Evolutionary conservation across 2,329 filamentous ascomycete genomes (phyloP).

Genomic region (Cadophora sp.): DNA sequence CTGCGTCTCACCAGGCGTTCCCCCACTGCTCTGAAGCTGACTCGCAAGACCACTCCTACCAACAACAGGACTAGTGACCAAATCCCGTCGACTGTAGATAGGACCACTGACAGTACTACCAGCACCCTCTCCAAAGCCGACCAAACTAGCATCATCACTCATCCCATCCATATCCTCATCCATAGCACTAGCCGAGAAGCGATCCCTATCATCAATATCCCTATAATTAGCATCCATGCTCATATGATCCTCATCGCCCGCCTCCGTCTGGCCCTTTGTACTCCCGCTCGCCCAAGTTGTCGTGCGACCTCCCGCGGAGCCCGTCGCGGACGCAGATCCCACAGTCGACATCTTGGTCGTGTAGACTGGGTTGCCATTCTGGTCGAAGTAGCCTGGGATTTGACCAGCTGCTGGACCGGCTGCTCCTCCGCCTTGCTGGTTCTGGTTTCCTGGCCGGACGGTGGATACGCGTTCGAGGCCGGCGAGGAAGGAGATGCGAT

Average conservation of each 20-base stretch:
- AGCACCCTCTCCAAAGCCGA: conserved; percentile 92
- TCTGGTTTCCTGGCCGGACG: conserved; percentile 56
- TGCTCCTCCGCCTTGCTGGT: conserved; percentile 45
- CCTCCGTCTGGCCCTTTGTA: conserved; percentile 57
- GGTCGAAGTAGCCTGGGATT: conserved; percentile 81
- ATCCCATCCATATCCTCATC: conserved; percentile 62
- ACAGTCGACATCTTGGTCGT: conserved; percentile 87
- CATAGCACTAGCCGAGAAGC: conserved; percentile 53
- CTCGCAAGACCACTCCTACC: conserved; percentile 41
- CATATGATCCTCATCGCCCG: conserved; percentile 64
- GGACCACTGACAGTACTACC: conserved; percentile 84
- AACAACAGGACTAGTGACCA: conserved; percentile 46
- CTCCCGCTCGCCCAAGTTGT: conserved; percentile 71
- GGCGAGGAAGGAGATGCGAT: conserved; percentile 92
- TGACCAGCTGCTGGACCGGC: conserved; percentile 37
- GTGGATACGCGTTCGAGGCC: conserved; percentile 89
- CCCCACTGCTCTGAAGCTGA: conserved; percentile 34
- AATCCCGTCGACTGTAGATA: conserved; percentile 63
- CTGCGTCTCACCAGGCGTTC: conserved; percentile 56
- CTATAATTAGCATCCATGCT: conserved; percentile 65
- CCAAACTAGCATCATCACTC: conserved; percentile 87
- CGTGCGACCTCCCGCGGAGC: conserved; percentile 70
- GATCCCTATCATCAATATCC: conserved; percentile 56
- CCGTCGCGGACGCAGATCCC: conserved; percentile 87
- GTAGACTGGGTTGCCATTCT: conserved; percentile 68